Evolutionary conservation across 2,329 filamentous ascomycete species (phyloP).

Genomic region (Monosporascus sp.): DNA sequence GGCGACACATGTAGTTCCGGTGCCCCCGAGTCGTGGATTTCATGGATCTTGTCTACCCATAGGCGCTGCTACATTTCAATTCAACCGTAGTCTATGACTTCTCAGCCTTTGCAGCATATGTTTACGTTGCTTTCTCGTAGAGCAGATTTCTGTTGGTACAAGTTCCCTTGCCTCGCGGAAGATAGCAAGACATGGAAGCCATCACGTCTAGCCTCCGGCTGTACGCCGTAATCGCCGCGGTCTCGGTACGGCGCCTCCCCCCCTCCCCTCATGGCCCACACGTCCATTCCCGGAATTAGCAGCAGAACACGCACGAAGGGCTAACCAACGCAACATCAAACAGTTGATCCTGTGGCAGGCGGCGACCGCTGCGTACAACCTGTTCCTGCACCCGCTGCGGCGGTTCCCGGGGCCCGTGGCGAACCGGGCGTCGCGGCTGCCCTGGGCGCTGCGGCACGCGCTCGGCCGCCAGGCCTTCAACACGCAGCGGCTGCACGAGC

Average conservation of each 20-base stretch:
- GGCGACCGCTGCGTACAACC: conserved; percentile 19
- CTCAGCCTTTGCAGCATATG: no score
- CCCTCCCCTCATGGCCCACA: not conserved
- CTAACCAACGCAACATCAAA: not conserved
- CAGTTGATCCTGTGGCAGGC: conserved; percentile 17
- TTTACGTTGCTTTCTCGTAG: no score
- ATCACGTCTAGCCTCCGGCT: conserved; percentile 9
- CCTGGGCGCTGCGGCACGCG: conserved; percentile 18
- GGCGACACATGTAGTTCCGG: no score
- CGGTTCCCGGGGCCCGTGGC: conserved; percentile 21
- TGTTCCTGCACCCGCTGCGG: conserved; percentile 24
- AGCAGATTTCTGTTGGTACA: no score
- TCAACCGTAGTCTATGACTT: not conserved
- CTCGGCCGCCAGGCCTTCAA: conserved; percentile 16
- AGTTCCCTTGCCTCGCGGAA: no score
- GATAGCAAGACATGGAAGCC: no score
- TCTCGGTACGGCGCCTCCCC: conserved; percentile 11
- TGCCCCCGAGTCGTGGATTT: no score
- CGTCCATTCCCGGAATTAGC: no score
- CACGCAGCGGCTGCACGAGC: conserved; percentile 20
- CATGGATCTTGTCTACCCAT: not conserved
- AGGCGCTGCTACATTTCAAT: not conserved
- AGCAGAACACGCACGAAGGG: no score
- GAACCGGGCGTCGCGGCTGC: conserved; percentile 16
- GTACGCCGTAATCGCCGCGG: conserved; percentile 10